Base-by-base conservation (phyloP, 2,329 filamentous ascomycete species). In the Aspergillus japonicus region DNA sequence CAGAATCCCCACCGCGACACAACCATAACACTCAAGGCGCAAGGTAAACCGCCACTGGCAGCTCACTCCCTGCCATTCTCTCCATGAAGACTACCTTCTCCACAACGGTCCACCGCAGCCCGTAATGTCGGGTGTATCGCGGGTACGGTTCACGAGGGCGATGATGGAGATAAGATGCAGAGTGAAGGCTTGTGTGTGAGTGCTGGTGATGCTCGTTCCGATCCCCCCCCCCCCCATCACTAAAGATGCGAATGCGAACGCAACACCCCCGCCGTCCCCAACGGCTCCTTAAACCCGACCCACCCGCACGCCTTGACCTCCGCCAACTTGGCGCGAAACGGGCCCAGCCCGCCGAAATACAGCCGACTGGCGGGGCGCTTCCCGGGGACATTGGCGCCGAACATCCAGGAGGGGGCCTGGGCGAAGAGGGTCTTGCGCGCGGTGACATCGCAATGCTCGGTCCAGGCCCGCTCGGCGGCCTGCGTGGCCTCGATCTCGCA, bases 401-500 rank as follows among this genome's bases (percentile, higher is more conserved):
- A 54, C 24, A 29, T 10, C 52, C 52, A 54, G 12, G 35, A 29
- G 6, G 39, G 21, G 5, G 23, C 16, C 24, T 47, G 35, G 7
- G 50, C 35, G 23, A 52, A 33, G 11, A 52, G 10, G 2, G 16
- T 44, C 16, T 44, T 35, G 29, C 29, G 50, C 8, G 35, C 50
- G 12, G 21, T 33, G 10, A 6, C 16, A 21, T 35, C 21, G 29
- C 50, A 52, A 35, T 35, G 8, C n/a, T 39, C 26, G 6, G 49
- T 51, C 62, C 61, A 64, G 2, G 50, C 16, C 1, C 21, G 31
- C 21, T 53, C 48, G 3, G 62, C 60, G 5, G 58, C 44, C 14
- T 47, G 33, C 2, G 56, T 59, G 10, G 56, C 35, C 23, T 64
- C 62, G 7, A 63, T 56, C 50, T 50, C 49, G 26, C 39, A 64